Evolutionary conservation across 2,329 filamentous ascomycete species (phyloP).

Genomic region (Coniochaeta sp.): DNA sequence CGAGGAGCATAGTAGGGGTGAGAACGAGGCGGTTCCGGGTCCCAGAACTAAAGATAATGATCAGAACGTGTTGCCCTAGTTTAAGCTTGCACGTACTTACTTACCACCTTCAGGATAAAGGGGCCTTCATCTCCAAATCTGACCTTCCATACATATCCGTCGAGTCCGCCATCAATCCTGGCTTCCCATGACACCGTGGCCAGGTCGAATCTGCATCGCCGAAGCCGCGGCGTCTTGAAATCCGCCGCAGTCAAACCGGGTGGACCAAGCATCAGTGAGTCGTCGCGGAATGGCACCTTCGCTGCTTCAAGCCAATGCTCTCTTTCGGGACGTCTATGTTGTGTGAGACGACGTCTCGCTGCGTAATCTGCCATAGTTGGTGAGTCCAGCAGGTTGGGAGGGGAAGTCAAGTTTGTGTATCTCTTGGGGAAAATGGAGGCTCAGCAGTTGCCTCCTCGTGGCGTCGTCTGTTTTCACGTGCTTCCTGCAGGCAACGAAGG

Average conservation of each 20-base stretch:
- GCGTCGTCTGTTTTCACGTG: too few relatives aligned
- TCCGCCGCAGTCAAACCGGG: background rate
- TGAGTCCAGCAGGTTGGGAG: too few relatives aligned
- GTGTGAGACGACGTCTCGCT: too few relatives aligned
- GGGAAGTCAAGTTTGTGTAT: too few relatives aligned
- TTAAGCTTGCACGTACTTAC: background rate
- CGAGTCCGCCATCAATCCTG: background rate
- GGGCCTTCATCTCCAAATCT: background rate
- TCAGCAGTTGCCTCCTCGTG: too few relatives aligned
- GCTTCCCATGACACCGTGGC: background rate
- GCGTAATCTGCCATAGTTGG: too few relatives aligned
- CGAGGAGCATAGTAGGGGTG: background rate
- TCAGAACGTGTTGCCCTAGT: background rate
- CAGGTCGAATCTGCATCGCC: background rate
- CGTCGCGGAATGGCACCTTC: background rate
- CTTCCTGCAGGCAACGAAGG: too few relatives aligned
- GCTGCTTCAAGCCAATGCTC: too few relatives aligned
- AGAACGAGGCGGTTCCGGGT: background rate
- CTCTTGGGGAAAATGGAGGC: too few relatives aligned
- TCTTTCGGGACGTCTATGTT: too few relatives aligned
- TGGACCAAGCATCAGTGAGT: background rate
- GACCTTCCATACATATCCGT: background rate
- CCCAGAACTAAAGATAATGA: constrained; percentile 1
- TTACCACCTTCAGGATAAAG: background rate
- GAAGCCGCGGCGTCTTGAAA: background rate